Base-by-base conservation (phyloP, 2,329 filamentous ascomycete species). In the Monilinia vaccinii-corymbosi region DNA sequence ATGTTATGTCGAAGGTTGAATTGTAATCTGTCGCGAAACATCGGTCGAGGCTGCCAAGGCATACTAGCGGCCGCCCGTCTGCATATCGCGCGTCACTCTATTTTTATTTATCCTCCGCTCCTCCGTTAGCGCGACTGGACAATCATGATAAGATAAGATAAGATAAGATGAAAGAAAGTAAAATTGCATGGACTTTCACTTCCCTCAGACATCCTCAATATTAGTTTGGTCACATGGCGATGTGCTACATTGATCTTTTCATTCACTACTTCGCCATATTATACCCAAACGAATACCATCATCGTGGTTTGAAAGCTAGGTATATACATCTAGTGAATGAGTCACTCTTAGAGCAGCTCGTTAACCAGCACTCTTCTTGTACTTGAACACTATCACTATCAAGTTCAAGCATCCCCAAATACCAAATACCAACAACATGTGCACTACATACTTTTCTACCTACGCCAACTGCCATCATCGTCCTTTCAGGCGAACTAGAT, bases 401-500 rank as follows among this genome's bases (percentile, higher is more conserved):
- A 45, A 1, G 45, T 8, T 1, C 53, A 10, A 16, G 13, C 14
- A 32, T 36, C 34, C 23, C 9, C 9, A 38, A 2, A 18, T 1
- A 16, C 13, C 23, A 38, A 3, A 13, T 1, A 16, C 13, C 23
- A 32, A 7, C 23, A 10, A 38, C 21, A 59, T 59, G 57, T 59
- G 57, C 16, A 59, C 40, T 42, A 59, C 49, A 18, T 47, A 53
- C 23, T 38, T 53, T 31, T 59, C 31, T 11, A 59, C 38, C 16
- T 59, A 55, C 18, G 9, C 18, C 21, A 59, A 59, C 48, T 59
- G 57, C 50, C 21, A 44, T 9, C 57, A 59, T 36, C 48, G 40
- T 31, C 31, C 48, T 21, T 38, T 34, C 31, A 21, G 21, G 3
- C 48, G 25, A 21, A 59, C 21, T 18, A 47, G 32, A 36, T 59